Evolutionary conservation across 139 green algal species (phyloP), one percentile per base, ranked within the genome.

Genomic region (Zygnema cylindricum): DNA sequence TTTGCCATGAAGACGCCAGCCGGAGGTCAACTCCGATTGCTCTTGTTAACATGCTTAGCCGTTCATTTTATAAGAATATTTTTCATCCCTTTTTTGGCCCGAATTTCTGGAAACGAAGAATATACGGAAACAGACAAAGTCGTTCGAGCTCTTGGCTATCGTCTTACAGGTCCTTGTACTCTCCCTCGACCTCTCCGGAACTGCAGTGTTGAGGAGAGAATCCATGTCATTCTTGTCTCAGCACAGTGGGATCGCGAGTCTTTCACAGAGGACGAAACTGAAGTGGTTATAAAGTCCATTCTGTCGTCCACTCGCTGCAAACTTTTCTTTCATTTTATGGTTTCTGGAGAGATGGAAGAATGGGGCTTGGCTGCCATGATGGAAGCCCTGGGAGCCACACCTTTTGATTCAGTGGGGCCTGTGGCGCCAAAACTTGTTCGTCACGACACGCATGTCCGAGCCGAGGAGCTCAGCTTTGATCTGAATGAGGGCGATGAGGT

Each of bases 291-390:
- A 30, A 84, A 85, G 41, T 89, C 84, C 11, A 89, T 89, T n/a
- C 39, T 89, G 2, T 40, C 42, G 40, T 88, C 69, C 35, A 89
- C 84, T 38, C 76, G 71, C 49, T 89, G 84, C 76, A 55, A 32
- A 63, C 40, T 89, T 39, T 88, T 88, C 69, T 89, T 89, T 71
- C 84, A 89, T 42, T 89, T 89, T 42, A 89, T 89, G 84, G 76
- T 89, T 69, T 43, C 81, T 33, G 81, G 81, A 69, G 81, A 87
- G 81, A 69, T 69, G 42, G 81, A 87, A 54, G 81, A 87, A 32
- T 87, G 81, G 81, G 81, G 81, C 43, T 36, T 87, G n/a, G 35
- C 81, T 30, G n/a, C 42, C 81, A 87, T 87, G 42, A 87, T 87
- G 81, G 81, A 87, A 54, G 39, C 49, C 30, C 30, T 87, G 22